phyloP scores from a whole-genome alignment of 2,329 filamentous ascomycete species.

The Talaromyces sp. region DNA sequence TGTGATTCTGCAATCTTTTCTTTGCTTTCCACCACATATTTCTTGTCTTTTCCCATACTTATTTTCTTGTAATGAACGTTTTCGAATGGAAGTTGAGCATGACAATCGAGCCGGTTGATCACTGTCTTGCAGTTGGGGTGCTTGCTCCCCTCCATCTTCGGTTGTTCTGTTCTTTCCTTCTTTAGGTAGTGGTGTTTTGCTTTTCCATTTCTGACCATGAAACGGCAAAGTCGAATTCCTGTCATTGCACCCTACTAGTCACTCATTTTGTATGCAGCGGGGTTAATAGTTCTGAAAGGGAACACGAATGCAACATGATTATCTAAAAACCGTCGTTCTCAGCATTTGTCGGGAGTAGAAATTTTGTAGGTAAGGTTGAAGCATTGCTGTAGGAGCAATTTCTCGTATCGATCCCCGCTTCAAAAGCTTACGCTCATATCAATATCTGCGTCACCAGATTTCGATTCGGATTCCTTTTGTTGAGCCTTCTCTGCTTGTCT shows the following conservation, averaged over 20 bases:
- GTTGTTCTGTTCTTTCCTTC: neutral
- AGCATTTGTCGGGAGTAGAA: neutral
- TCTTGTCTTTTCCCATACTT: neutral
- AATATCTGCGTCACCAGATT: slow-evolving; percentile 22
- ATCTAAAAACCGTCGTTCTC: neutral
- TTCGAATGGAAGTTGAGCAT: neutral
- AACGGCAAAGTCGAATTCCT: neutral
- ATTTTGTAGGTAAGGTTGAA: neutral
- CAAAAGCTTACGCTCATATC: slow-evolving; percentile 10
- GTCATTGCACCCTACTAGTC: neutral
- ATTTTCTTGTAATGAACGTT: neutral
- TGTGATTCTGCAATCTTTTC: neutral
- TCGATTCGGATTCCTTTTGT: slow-evolving; percentile 11
- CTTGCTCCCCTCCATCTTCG: neutral
- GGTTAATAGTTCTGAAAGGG: neutral
- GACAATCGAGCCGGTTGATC: neutral
- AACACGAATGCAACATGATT: slow-evolving; percentile 6
- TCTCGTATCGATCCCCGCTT: neutral
- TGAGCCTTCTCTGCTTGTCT: slow-evolving; percentile 31
- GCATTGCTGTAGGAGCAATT: neutral
- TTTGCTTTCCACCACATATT: neutral
- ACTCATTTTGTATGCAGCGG: slow-evolving; percentile 9
- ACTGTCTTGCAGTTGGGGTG: neutral
- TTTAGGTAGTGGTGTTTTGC: neutral
- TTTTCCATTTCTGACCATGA: neutral